phyloP scores from a whole-genome alignment of 805 yeast species.

The Cyberlindnera xylosilytica region DNA sequence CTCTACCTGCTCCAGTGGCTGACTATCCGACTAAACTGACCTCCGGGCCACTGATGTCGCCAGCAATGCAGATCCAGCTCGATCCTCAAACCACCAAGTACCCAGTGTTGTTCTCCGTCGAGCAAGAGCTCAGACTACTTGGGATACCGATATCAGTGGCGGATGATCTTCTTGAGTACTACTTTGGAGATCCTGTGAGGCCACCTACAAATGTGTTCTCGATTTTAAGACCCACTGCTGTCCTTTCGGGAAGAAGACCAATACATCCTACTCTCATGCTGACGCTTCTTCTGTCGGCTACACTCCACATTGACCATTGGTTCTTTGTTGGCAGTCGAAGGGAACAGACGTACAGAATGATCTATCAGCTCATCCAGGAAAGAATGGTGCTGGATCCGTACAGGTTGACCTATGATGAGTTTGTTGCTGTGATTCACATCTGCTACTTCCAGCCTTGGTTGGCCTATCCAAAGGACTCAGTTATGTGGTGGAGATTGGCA shows the following conservation, averaged over 20 bases:
- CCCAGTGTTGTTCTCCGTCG: slow-evolving; percentile 11
- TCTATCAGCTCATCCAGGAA: slow-evolving; percentile 21
- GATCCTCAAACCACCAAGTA: slow-evolving; percentile 6
- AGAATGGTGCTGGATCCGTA: slow-evolving; percentile 9
- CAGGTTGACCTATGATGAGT: slow-evolving; percentile 21
- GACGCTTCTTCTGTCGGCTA: slow-evolving; percentile 18
- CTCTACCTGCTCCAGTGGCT: no score
- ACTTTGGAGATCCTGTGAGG: slow-evolving; percentile 16
- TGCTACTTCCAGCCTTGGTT: slow-evolving; percentile 27
- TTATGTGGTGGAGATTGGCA: slow-evolving; percentile 25
- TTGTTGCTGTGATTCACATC: slow-evolving; percentile 20
- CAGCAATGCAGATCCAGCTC: neutral
- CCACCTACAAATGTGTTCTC: slow-evolving; percentile 25
- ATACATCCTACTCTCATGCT: slow-evolving; percentile 19
- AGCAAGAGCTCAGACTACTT: slow-evolving; percentile 12
- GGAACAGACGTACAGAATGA: slow-evolving; percentile 16
- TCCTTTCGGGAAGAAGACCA: slow-evolving; percentile 16
- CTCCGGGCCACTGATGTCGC: no score
- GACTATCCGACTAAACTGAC: no score
- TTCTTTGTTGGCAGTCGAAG: slow-evolving; percentile 24
- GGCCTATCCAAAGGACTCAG: slow-evolving; percentile 23
- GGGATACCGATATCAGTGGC: slow-evolving; percentile 22
- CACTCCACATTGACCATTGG: slow-evolving; percentile 23
- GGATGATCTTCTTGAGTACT: slow-evolving; percentile 22
- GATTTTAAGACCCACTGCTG: slow-evolving; percentile 20